Base-by-base conservation (phyloP, 768 basidiomycete genomes). In the Pisolithus tinctorius region DNA sequence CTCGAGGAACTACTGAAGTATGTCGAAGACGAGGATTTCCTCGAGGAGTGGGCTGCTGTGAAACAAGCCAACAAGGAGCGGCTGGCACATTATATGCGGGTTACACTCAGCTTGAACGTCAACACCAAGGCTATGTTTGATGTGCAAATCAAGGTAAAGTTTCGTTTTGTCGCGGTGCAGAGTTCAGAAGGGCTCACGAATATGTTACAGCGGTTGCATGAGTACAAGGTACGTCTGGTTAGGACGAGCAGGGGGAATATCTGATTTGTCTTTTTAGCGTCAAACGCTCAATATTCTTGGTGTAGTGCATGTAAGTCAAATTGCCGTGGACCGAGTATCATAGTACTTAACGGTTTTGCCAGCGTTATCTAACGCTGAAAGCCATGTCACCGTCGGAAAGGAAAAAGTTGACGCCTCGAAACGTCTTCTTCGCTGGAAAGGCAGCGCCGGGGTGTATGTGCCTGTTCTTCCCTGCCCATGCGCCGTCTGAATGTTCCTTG, bases 351-450 rank as follows among this genome's bases (percentile, higher is more conserved):
- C 31, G 1, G 46, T 13, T n/a, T 40, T 40, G 56, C 42, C 64
- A 93, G 84, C 80, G 91, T 45, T 96, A 95, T 70, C 72, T 93
- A 46, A 71, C 69, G 9, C 67, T 96, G 68, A 97, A 97, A 73
- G 75, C 67, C 30, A 82, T 95, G 83, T 74, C 76, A 2, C 79
- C 88, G 0, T 84, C 69, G 27, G 83, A 96, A 65, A 80, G 88
- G 61, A 86, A 87, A 74, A 88, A 88, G 65, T 79, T 86, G 57
- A 83, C 80, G 58, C 87, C 83, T n/a, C 80, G 83, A 48, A 93
- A 92, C 17, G 86, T 92, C n/a, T 88, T 99, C 76, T 98, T 99
- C 57, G 95, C 92, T 30, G 95, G 96, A 56, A 97, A 97, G 67
- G 93, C 95, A 48, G 95, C 95, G 0, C 95, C 95, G 37, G 94